These are phyloP conservation scores for Backusella morwellensis DNA, from an alignment of 192 early-diverging fungal genomes.

Conservation along the genomic window DNA sequence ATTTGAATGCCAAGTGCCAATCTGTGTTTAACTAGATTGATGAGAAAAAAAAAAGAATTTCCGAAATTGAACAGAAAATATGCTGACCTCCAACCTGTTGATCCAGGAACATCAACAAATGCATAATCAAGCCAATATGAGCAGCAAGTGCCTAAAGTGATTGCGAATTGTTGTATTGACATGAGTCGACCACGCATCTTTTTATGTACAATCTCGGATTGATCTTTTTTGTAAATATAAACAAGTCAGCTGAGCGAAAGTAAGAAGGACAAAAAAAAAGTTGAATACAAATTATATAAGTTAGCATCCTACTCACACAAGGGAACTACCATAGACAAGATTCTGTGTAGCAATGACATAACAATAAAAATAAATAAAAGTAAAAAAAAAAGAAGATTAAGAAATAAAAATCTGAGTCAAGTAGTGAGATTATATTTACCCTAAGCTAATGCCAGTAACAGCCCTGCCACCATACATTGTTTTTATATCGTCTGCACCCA, in stretches of 20 bases:
- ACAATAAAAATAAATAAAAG: background rate
- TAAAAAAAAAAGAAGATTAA: background rate
- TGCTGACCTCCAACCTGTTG: slow-evolving; percentile 25
- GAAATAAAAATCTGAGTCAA: slow-evolving; percentile 25
- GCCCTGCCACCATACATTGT: slow-evolving; percentile 52
- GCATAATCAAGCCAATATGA: slow-evolving; percentile 44
- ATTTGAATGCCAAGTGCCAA: slow-evolving; percentile 80
- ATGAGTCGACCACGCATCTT: slow-evolving; percentile 80
- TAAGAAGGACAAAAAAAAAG: background rate
- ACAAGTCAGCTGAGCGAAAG: background rate
- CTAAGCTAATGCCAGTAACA: slow-evolving; percentile 50
- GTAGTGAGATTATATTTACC: slow-evolving; percentile 49
- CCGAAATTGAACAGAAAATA: background rate
- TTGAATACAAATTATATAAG: background rate
- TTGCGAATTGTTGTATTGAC: slow-evolving; percentile 86
- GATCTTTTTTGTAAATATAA: slow-evolving; percentile 27
- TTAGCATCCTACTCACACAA: slow-evolving; percentile 29
- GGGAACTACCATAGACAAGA: slow-evolving; percentile 60
- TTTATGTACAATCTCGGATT: slow-evolving; percentile 81
- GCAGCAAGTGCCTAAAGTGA: slow-evolving; percentile 77
- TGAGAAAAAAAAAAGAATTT: background rate
- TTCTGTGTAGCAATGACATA: slow-evolving; percentile 21
- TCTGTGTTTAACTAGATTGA: slow-evolving; percentile 46
- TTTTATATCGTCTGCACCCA: slow-evolving; percentile 41
- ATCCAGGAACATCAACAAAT: slow-evolving; percentile 10